These are phyloP conservation scores for Lunasporangiospora selenospora DNA, from an alignment of 192 early-diverging fungal species.

Conservation along the genomic window DNA sequence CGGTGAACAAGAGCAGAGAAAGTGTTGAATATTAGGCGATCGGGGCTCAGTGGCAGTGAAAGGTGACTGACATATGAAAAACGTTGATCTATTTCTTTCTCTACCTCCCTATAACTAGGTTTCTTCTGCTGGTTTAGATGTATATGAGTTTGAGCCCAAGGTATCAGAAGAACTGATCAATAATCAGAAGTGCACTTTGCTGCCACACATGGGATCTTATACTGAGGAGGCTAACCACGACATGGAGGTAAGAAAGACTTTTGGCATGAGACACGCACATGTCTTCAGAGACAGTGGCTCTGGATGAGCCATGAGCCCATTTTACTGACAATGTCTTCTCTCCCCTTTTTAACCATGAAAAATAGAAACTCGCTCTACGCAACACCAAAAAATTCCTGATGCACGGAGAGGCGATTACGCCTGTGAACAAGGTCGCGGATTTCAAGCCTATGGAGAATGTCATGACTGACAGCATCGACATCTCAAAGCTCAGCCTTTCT, in stretches of 20 bases:
- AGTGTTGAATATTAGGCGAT: neutral
- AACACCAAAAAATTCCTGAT: slow-evolving; percentile 29
- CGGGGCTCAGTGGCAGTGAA: too few relatives aligned
- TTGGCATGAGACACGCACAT: neutral
- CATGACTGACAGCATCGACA: slow-evolving; percentile 36
- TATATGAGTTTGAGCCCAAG: slow-evolving; percentile 51
- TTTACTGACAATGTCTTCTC: neutral
- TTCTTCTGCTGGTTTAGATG: slow-evolving; percentile 24
- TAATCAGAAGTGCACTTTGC: slow-evolving; percentile 50
- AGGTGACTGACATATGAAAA: slow-evolving; percentile 4
- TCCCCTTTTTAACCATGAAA: neutral
- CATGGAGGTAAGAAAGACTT: slow-evolving; percentile 44
- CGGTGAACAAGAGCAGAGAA: slow-evolving; percentile 39
- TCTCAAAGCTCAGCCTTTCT: slow-evolving; percentile 37
- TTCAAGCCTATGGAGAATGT: slow-evolving; percentile 17
- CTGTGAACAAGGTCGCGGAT: slow-evolving; percentile 16
- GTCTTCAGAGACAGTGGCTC: too few relatives aligned
- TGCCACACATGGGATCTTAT: slow-evolving; percentile 58
- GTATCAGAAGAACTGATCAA: slow-evolving; percentile 50
- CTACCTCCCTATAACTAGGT: slow-evolving; percentile 11
- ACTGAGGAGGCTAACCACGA: slow-evolving; percentile 50
- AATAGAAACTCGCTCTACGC: slow-evolving; percentile 33
- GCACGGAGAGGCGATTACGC: slow-evolving; percentile 25
- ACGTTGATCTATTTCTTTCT: neutral
- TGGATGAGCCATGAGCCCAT: too few relatives aligned